Conservation (phyloP, 345 rosid genomes). For the Acer saccharum region DNA sequence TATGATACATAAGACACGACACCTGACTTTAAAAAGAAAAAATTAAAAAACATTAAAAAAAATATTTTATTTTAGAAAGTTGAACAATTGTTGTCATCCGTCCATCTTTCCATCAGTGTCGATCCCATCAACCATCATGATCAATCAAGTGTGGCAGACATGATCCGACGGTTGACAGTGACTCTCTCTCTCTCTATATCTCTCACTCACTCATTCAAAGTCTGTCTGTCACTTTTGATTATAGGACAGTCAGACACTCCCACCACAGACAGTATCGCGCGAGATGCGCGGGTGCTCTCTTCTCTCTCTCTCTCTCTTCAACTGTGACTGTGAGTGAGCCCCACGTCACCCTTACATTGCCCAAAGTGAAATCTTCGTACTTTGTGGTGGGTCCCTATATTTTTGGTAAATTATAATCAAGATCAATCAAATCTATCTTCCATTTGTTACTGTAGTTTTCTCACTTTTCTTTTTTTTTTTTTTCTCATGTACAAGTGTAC, state of each 20-base stretch:
- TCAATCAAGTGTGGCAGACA: constrained; percentile 23
- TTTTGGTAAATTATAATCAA: neutral
- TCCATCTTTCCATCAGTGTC: neutral
- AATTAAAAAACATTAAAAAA: no score
- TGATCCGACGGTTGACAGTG: constrained; percentile 32
- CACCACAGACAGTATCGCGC: constrained; percentile 37
- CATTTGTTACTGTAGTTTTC: neutral
- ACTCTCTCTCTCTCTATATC: neutral
- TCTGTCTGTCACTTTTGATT: no score
- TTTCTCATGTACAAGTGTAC: no score
- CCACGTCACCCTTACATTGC: neutral
- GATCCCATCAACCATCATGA: neutral
- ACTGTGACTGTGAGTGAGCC: neutral
- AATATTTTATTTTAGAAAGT: neutral
- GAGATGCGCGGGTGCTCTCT: constrained; percentile 52
- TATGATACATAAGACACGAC: constrained; percentile 6
- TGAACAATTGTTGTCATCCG: neutral
- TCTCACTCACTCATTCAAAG: no score
- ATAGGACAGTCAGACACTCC: neutral
- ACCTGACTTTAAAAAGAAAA: neutral
- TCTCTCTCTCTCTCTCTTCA: neutral
- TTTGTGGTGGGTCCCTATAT: neutral
- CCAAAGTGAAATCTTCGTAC: neutral
- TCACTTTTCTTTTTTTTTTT: neutral
- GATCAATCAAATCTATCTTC: neutral